Base-by-base conservation (phyloP, 2,329 filamentous ascomycete genomes). In the Colletotrichum eremochloae region DNA sequence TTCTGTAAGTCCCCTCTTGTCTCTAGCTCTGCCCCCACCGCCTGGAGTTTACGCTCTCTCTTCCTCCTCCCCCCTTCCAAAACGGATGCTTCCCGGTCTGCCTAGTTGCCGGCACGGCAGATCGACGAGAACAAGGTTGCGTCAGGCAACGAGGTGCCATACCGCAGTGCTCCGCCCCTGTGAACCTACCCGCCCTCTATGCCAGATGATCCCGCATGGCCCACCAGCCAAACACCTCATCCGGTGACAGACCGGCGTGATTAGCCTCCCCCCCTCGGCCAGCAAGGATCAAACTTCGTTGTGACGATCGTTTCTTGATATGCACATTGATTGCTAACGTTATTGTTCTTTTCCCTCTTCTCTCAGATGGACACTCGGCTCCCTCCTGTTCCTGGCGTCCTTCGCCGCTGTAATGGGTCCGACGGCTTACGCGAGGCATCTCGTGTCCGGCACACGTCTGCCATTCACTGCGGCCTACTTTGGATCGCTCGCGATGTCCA, bases 361-460 rank as follows among this genome's bases (percentile, higher is more conserved):
- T 64, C 58, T 72, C 82, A 98, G 96, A 86, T 99, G 96, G 96
- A 94, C 96, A 62, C 91, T 98, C 81, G 96, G 95, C 67, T 98
- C 96, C 61, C 80, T 93, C 61, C 88, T 99, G 76, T 98, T 98
- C 86, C 88, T 98, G 78, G 89, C 91, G 77, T 97, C 95, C 77
- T 99, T 96, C 89, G 95, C 94, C 36, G 94, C 96, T 76, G 89
- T 98, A 84, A 97, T 98, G 94, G 96, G 96, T 67, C 95, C 94
- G 46, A 87, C 91, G 84, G 88, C 91, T 76, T 99, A 98, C 82
- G 82, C 91, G 73, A 91, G 91, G 78, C 96, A 99, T 84, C 89
- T 98, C 75, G 84, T 95, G 68, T 98, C 96, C 68, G 90, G 92
- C 66, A 88, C 94, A 77, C 91, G 96, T 77, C 85, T 98, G 74